These are phyloP conservation scores for Aspergillus amoenus DNA, from an alignment of 2,329 filamentous ascomycete species.

Conservation along the genomic window DNA sequence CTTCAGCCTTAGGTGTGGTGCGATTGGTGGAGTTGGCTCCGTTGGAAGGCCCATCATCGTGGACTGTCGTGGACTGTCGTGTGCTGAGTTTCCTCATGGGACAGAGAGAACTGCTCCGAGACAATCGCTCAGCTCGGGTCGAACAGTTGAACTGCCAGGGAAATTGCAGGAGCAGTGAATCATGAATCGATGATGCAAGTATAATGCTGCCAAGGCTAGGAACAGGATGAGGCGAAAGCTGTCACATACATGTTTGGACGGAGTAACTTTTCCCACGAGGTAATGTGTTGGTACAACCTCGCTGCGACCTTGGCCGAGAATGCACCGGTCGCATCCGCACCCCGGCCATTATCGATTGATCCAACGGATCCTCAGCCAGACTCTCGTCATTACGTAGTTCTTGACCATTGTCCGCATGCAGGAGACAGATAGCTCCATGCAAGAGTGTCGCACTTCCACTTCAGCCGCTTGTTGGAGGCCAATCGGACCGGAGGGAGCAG, in stretches of 20 bases:
- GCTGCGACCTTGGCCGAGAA: background rate
- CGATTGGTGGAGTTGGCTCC: no score
- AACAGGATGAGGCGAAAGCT: background rate
- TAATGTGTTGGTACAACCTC: background rate
- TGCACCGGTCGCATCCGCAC: constrained; percentile 4
- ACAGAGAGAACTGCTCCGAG: background rate
- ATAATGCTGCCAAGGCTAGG: constrained; percentile 7
- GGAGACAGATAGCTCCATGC: constrained; percentile 7
- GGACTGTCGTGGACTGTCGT: constrained; percentile 7
- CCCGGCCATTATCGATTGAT: background rate
- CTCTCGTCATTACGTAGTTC: background rate
- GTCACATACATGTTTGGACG: background rate
- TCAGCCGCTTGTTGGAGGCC: constrained; percentile 2
- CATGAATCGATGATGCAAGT: background rate
- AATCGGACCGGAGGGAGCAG: constrained; percentile 1
- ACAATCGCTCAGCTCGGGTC: background rate
- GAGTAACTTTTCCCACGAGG: background rate
- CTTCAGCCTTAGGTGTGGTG: background rate
- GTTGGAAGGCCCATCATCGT: no score
- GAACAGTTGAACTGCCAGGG: background rate
- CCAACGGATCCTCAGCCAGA: background rate
- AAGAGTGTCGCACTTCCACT: constrained; percentile 8
- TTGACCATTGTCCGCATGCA: constrained; percentile 17
- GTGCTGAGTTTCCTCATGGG: constrained; percentile 5
- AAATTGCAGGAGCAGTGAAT: background rate